phyloP scores from a whole-genome alignment of 1,139 yeast species.

The Taiozyma sp. region DNA sequence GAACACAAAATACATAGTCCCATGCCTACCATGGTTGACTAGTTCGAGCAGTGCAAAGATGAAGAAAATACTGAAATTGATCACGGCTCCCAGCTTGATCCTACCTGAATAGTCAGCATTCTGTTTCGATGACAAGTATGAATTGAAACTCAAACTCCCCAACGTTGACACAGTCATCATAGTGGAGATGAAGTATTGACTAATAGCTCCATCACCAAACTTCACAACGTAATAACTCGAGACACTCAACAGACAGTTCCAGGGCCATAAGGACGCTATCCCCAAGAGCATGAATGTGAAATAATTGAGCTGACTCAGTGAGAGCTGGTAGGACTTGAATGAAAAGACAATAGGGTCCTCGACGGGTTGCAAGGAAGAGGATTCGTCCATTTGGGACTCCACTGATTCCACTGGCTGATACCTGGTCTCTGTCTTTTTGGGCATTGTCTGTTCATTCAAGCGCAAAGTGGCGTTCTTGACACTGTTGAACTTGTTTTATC shows the following conservation, averaged over 20 bases:
- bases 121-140: slow-evolving; percentile 61
- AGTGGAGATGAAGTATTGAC: slow-evolving; percentile 67
- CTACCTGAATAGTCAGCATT: slow-evolving; percentile 62
- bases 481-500: no score
- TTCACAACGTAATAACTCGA: slow-evolving; percentile 73
- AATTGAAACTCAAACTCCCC: slow-evolving; percentile 57
- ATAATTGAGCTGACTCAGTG: slow-evolving; percentile 39
- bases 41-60: slow-evolving; percentile 47
- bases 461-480: not conserved
- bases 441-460: not conserved
- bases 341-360: slow-evolving; percentile 35
- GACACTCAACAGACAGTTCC: slow-evolving; percentile 91
- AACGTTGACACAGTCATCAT: slow-evolving; percentile 89
- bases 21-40: slow-evolving; percentile 37
- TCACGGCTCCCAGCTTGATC: slow-evolving; percentile 32
- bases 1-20: slow-evolving; percentile 37
- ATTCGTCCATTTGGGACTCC: not conserved
- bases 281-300: slow-evolving; percentile 68
- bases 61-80: slow-evolving; percentile 30
- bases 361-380: not conserved
- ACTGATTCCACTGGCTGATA: not conserved
- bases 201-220: slow-evolving; percentile 52
- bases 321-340: slow-evolving; percentile 2
- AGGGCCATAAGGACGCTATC: slow-evolving; percentile 85
- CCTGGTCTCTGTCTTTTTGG: not conserved